phyloP scores from a whole-genome alignment of 2,329 filamentous ascomycete genomes.

The Dactylellina haptotyla region DNA sequence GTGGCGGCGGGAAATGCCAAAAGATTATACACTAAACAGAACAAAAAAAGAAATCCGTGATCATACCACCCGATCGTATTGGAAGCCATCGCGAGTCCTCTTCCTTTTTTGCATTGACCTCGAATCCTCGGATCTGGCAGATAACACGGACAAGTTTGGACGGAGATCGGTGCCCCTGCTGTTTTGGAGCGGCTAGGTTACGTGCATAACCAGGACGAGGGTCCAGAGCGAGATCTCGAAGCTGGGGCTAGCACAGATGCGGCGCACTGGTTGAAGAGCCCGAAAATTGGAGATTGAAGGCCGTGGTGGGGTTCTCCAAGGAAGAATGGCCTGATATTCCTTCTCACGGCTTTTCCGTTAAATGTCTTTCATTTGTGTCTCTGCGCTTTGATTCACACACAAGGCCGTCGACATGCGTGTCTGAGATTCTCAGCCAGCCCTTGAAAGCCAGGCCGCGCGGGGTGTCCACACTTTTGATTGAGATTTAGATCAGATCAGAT shows the following conservation, averaged over 20 bases:
- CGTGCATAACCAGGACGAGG: conserved; percentile 2
- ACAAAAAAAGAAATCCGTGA: no score
- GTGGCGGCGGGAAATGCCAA: not conserved
- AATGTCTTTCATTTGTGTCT: conserved; percentile 18
- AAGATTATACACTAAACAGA: no score
- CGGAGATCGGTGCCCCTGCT: not conserved
- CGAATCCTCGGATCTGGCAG: conserved; percentile 15
- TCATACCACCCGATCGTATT: conserved; percentile 1
- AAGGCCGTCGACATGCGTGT: not conserved
- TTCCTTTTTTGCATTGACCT: not conserved
- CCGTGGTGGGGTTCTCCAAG: no score
- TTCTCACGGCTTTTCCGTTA: conserved; percentile 9
- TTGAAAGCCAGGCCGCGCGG: not conserved
- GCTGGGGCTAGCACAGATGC: conserved; percentile 22
- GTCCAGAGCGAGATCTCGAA: conserved; percentile 22
- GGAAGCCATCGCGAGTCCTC: not conserved
- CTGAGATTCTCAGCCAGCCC: conserved; percentile 25
- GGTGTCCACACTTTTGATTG: not conserved
- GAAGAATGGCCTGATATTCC: conserved; percentile 33
- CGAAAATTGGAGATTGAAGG: not conserved
- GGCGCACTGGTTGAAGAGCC: conserved; percentile 12
- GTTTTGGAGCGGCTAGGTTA: conserved; percentile 9
- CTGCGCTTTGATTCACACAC: conserved; percentile 32
- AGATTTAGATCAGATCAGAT: conserved; percentile 7
- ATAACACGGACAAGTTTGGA: not conserved